phyloP scores from a whole-genome alignment of 2,329 filamentous ascomycete genomes.

The Venturia pyrina region DNA sequence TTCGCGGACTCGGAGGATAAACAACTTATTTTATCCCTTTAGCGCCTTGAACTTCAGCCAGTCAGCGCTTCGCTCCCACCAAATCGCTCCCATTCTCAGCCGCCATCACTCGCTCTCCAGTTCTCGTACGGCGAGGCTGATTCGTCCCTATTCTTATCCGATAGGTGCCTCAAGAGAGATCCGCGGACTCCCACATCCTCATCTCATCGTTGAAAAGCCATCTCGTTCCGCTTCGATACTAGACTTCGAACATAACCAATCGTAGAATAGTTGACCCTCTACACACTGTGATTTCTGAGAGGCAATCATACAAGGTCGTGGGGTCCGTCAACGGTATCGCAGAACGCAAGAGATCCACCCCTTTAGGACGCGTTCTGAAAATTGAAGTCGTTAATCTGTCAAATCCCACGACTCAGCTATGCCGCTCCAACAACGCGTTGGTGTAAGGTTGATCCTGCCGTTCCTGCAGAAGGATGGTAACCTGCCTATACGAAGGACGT shows the following conservation, averaged over 20 bases:
- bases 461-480: background rate
- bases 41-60: background rate
- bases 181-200: background rate
- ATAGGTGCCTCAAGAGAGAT: background rate
- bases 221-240: background rate
- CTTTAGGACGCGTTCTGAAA: background rate
- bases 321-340: background rate
- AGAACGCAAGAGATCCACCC: background rate
- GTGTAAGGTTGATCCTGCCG: background rate
- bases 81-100: background rate
- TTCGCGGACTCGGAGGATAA: background rate
- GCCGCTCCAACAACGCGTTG: background rate
- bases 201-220: background rate
- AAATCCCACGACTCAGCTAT: background rate
- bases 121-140: background rate
- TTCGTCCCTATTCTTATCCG: background rate
- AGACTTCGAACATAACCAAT: background rate
- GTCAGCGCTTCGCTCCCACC: background rate
- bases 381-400: too few species aligned
- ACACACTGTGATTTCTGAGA: background rate
- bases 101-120: background rate
- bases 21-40: background rate
- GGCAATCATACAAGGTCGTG: background rate
- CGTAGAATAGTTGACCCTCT: background rate
- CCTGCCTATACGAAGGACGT: background rate